Conservation (phyloP, 164 flowering plant genomes). For the Liquidambar formosana region DNA sequence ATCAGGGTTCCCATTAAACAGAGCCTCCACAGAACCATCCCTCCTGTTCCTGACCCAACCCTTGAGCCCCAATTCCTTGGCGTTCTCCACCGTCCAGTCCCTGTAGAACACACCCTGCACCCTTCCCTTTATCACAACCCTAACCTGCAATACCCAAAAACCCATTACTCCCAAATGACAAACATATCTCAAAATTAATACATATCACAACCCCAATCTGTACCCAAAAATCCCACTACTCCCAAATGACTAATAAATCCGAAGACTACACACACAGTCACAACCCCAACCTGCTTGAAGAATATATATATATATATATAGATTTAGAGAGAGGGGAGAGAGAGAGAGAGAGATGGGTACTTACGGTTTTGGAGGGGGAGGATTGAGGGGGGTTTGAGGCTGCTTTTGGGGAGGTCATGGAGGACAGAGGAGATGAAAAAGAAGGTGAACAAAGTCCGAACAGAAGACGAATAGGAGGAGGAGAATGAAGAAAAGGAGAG, state of each 20-base stretch:
- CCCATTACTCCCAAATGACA: not conserved
- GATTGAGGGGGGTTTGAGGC: conserved; percentile 13
- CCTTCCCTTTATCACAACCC: conserved; percentile 68
- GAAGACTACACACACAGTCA: not conserved
- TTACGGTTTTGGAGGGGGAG: conserved; percentile 29
- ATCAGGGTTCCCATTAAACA: no score
- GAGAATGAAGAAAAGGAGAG: conserved; percentile 14
- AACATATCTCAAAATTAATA: not conserved
- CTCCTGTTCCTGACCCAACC: conserved; percentile 69
- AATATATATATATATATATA: no score
- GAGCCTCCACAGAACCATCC: conserved; percentile 44
- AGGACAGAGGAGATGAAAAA: conserved; percentile 16
- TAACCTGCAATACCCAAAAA: conserved; percentile 35
- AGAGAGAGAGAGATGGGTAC: not conserved
- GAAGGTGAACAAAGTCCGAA: conserved; percentile 18
- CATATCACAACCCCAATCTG: not conserved
- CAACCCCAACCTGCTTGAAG: no score
- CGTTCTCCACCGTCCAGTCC: conserved; percentile 89
- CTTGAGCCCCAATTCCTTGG: conserved; percentile 57
- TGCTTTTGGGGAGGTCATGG: conserved; percentile 18
- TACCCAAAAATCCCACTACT: not conserved
- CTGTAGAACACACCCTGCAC: conserved; percentile 93
- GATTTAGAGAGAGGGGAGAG: not conserved
- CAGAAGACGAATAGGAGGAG: conserved; percentile 23
- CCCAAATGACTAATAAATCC: not conserved